Conservation (phyloP, 495 filamentous ascomycete species). For the Pyrenula massariospora region DNA sequence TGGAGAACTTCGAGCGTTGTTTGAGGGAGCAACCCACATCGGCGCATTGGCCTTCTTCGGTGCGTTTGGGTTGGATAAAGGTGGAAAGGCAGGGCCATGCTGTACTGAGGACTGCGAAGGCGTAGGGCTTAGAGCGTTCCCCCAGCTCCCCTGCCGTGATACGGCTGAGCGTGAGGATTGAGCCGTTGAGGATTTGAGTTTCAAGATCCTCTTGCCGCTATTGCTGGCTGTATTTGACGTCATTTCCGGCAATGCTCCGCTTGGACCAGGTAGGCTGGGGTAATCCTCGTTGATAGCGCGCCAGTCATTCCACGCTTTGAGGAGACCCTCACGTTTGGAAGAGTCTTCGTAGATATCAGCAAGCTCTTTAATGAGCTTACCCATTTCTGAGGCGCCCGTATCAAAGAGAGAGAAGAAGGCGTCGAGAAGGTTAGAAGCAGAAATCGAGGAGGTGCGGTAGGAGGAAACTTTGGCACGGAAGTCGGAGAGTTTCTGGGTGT, state of each 20-base stretch:
- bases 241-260: conserved; percentile 44
- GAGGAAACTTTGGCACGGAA: conserved; percentile 72
- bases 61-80: conserved; percentile 27
- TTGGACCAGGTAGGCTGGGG: conserved; percentile 67
- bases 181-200: conserved; percentile 67
- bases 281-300: conserved; percentile 94
- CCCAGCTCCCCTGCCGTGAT: conserved; percentile 37
- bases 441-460: conserved; percentile 53
- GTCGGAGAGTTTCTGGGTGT: conserved; percentile 54
- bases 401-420: conserved; percentile 76
- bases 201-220: conserved; percentile 48
- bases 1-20: conserved; percentile 10
- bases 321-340: conserved; percentile 55
- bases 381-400: conserved; percentile 61
- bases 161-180: conserved; percentile 55
- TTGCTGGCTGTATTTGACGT: conserved; percentile 24
- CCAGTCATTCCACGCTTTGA: conserved; percentile 87
- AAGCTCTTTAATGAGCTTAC: conserved; percentile 83
- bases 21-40: conserved; percentile 8
- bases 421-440: conserved; percentile 67
- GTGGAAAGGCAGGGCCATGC: conserved; percentile 28
- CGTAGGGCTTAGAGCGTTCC: conserved; percentile 21
- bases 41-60: conserved; percentile 6
- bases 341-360: conserved; percentile 87
- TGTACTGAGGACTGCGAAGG: conserved; percentile 17